A percentile compares a stretch with the other conserved stretches of the same genome.
phyloP scores from a whole-genome alignment of 306 rosid genomes.

The Vicia sativa region DNA sequence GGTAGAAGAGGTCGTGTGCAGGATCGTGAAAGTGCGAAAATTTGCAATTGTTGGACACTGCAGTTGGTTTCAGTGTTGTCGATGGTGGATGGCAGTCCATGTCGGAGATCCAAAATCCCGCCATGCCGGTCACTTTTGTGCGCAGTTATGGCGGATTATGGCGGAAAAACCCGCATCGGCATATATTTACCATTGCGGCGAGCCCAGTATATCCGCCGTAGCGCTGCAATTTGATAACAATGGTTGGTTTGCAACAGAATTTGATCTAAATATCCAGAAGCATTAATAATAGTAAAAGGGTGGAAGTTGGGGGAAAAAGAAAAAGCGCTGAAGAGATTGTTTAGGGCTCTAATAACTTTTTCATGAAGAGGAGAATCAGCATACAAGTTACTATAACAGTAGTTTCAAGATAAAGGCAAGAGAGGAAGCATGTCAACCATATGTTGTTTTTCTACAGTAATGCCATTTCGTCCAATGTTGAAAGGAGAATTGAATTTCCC shows the following conservation, averaged over 20 bases:
- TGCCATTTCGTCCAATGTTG: background rate
- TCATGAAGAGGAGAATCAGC: background rate
- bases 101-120: too few species aligned
- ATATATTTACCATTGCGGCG: too few species aligned
- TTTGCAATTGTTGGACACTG: background rate
- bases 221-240: too few species aligned
- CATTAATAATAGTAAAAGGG: background rate
- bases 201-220: too few species aligned
- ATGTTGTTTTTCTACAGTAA: background rate
- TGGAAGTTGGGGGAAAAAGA: background rate
- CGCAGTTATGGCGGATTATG: too few species aligned
- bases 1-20: too few species aligned
- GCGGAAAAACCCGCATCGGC: too few species aligned
- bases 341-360: background rate
- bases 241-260: background rate
- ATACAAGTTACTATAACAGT: background rate
- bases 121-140: too few species aligned
- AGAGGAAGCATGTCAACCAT: background rate
- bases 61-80: too few species aligned
- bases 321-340: background rate
- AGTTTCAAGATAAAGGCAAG: background rate
- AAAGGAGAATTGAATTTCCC: background rate
- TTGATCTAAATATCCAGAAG: background rate
- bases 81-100: too few species aligned
- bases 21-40: too few species aligned